Base-by-base conservation (phyloP, 2,329 filamentous ascomycete species). In the Zasmidium angulare region DNA sequence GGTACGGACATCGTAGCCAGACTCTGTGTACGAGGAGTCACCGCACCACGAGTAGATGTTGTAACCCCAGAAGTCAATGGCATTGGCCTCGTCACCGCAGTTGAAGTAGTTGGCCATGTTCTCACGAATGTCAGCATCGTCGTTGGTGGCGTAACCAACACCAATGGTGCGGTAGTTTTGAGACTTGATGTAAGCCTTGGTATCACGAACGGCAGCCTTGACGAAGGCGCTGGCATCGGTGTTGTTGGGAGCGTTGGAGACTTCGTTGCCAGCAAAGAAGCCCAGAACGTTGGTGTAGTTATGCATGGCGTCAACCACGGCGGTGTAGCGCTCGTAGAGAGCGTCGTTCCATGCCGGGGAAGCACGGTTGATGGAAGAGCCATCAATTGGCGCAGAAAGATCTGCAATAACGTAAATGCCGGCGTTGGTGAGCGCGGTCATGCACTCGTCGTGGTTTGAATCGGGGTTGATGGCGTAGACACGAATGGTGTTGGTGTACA, bases 41-140 rank as follows among this genome's bases (percentile, higher is more conserved):
- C 93, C 95, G 76, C 95, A 99, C 95, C 95, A 99, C 55, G 93
- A 96, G 84, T 99, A 99, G 80, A 98, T 96, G 84, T 99, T 99
- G 88, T 98, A 98, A 60, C 95, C 95, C 90, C 93, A 99, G 83
- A 96, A 98, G 78, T 99, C 95, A 66, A 98, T 96, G 62, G 89
- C 76, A 72, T 78, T 77, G 9, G 81, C 79, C 31, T 81, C 74
- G 62, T 85, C 76, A 61, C 93, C 90, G 74, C 95, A 99, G 83
- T 96, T 93, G 81, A 99, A 97, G 84, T 96, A 99, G 74, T 91
- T 81, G 68, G 91, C 90, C 72, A 98, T 86, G 71, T 91, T 82
- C 66, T 82, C 82, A 76, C 95, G 90, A 69, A 96, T 96, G 21
- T 86, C 83, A 46, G 86, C 84, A 76, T 97, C 93, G 69, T 98